A percentile compares a stretch with the other conserved stretches of the same genome.
These are phyloP conservation scores for Penicillium manginii DNA, from an alignment of 495 filamentous ascomycete species.

Conservation along the genomic window DNA sequence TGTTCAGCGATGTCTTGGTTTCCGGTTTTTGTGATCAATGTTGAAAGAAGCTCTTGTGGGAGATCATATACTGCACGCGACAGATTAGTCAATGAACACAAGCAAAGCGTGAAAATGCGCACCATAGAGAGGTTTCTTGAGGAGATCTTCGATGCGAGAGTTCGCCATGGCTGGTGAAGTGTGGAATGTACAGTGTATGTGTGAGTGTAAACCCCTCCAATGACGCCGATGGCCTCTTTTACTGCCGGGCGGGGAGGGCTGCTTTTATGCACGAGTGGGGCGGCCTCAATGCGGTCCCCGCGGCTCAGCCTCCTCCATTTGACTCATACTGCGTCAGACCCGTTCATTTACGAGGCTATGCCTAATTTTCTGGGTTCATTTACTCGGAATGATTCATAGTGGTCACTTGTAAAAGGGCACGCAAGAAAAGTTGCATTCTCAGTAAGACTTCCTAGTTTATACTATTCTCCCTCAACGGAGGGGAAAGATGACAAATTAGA, in stretches of 20 bases:
- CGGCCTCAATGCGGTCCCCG: not conserved
- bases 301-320: conserved; percentile 3
- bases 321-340: conserved; percentile 1
- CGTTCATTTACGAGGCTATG: not conserved
- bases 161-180: conserved; percentile 23
- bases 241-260: conserved; percentile 4
- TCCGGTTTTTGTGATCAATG: conserved; percentile 61
- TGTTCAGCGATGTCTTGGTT: conserved; percentile 36
- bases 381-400: not conserved
- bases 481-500: too few species aligned
- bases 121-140: conserved; percentile 69
- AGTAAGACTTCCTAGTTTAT: too few species aligned
- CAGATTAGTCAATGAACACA: conserved; percentile 3
- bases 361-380: not conserved
- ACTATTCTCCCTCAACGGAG: too few species aligned
- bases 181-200: conserved; percentile 10
- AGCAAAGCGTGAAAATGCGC: not conserved
- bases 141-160: conserved; percentile 49
- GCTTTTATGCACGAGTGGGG: conserved; percentile 1
- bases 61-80: conserved; percentile 78
- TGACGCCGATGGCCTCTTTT: conserved; percentile 19
- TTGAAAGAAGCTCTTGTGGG: conserved; percentile 73
- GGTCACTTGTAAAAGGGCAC: not conserved
- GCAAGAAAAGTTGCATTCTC: not conserved
- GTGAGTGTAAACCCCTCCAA: conserved; percentile 24